These are phyloP conservation scores for Pelagomonas calceolata DNA, from an alignment of 108 stramenopile genomes.

Conservation along the genomic window DNA sequence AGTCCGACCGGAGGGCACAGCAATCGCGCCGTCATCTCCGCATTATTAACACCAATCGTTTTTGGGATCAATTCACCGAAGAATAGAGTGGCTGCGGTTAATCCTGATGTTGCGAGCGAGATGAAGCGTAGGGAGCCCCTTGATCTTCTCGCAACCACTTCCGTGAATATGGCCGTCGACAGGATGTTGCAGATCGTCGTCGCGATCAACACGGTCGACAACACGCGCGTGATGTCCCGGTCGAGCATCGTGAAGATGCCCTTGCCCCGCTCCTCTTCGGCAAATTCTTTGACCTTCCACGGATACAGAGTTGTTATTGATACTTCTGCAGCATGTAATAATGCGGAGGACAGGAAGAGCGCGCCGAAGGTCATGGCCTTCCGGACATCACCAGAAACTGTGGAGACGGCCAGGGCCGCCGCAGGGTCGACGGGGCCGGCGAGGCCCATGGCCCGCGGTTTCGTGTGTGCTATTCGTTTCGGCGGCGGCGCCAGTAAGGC, in stretches of 20 bases:
- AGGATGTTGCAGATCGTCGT: constrained; percentile 76
- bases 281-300: constrained; percentile 91
- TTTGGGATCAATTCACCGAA: constrained; percentile 92
- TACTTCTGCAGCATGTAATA: constrained; percentile 27
- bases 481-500: no score
- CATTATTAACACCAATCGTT: constrained; percentile 81
- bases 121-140: neutral
- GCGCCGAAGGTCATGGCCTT: neutral
- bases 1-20: constrained; percentile 79
- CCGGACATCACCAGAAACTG: no score
- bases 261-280: constrained; percentile 65
- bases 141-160: neutral
- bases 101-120: neutral
- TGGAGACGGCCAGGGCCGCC: no score
- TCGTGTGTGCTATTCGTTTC: no score
- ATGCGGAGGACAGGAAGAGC: constrained; percentile 23
- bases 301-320: constrained; percentile 93
- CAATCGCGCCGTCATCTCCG: constrained; percentile 74
- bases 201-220: constrained; percentile 84
- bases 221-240: constrained; percentile 82
- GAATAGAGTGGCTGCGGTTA: constrained; percentile 81
- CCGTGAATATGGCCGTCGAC: constrained; percentile 32
- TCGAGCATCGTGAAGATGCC: constrained; percentile 68
- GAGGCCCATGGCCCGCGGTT: no score
- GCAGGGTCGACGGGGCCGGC: no score